phyloP scores from a whole-genome alignment of 2,329 filamentous ascomycete species.

The Colletotrichum chrysophilum region DNA sequence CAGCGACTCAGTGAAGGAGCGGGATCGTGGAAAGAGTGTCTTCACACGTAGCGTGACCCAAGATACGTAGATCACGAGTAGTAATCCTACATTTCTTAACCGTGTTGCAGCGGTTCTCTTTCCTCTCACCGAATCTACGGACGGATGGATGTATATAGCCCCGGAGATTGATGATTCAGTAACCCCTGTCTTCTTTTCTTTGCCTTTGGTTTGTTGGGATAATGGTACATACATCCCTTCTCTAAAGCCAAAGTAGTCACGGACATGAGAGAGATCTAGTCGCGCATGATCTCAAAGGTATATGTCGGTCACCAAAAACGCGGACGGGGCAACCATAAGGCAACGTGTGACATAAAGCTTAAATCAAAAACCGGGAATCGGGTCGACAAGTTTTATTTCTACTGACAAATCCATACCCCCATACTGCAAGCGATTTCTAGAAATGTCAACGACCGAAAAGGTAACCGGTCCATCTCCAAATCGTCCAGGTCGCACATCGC shows the following conservation, averaged over 20 bases:
- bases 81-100: no score
- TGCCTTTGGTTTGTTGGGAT: background rate
- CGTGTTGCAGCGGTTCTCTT: no score
- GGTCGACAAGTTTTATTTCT: background rate
- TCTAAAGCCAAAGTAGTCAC: no score
- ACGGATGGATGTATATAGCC: background rate
- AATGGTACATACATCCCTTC: background rate
- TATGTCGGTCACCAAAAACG: background rate
- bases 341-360: background rate
- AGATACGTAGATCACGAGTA: no score
- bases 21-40: no score
- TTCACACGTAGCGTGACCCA: no score
- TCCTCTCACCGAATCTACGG: background rate
- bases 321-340: background rate
- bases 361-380: background rate
- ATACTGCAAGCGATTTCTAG: background rate
- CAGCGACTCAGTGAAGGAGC: no score
- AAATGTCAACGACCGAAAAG: background rate
- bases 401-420: background rate
- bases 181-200: background rate
- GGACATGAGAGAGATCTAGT: no score
- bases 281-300: accelerated
- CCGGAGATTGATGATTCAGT: background rate
- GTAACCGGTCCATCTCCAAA: background rate
- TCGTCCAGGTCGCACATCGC: background rate